These are phyloP conservation scores for Chrysanthemum makinoi DNA, from an alignment of 129 eudicot genomes.

Conservation along the genomic window DNA sequence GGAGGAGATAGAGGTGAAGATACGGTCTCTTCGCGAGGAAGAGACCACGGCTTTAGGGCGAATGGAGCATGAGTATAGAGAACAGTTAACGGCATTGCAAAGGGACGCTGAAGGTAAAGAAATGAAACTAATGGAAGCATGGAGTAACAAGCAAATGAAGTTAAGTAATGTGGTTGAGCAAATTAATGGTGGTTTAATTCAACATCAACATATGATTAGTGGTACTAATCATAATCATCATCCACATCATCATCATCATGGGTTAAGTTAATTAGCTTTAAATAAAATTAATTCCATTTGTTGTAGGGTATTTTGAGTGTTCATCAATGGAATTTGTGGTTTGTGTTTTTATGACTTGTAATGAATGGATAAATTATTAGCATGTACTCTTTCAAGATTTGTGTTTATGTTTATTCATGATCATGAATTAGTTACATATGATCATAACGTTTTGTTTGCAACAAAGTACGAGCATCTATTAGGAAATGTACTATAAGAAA, in stretches of 20 bases:
- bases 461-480: too few species aligned
- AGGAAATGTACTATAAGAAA: too few species aligned
- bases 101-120: conserved; percentile 64
- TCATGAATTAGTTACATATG: background rate
- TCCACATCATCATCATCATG: conserved; percentile 13
- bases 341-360: conserved; percentile 22
- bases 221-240: conserved; percentile 34
- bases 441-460: too few species aligned
- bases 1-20: conserved; percentile 60
- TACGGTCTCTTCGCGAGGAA: conserved; percentile 52
- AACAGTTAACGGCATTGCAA: conserved; percentile 47
- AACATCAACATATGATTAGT: conserved; percentile 35
- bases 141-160: conserved; percentile 53
- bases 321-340: conserved; percentile 24
- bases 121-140: conserved; percentile 52
- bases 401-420: background rate
- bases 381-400: conserved; percentile 21
- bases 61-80: conserved; percentile 57
- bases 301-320: conserved; percentile 16
- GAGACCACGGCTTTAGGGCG: conserved; percentile 46
- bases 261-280: conserved; percentile 15
- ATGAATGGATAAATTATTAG: conserved; percentile 27
- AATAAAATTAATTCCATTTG: conserved; percentile 12
- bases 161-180: conserved; percentile 48
- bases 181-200: conserved; percentile 38